Evolutionary conservation across 352 stramenopile species (phyloP).

Genomic region (Globisporangium sylvaticum): DNA sequence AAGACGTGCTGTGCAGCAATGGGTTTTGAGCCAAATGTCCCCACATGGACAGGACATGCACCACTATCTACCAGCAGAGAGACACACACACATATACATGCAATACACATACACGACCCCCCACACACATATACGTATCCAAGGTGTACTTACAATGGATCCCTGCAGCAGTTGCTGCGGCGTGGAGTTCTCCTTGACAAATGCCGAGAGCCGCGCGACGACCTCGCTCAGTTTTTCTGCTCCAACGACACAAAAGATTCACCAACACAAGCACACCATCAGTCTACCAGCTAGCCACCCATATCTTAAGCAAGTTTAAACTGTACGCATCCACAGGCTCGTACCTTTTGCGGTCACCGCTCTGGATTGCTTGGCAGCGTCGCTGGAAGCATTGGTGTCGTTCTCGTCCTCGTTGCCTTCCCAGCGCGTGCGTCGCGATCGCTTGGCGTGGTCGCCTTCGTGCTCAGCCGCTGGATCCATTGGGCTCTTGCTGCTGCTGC

Average conservation of each 20-base stretch:
- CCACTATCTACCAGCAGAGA: neutral
- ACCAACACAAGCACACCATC: neutral
- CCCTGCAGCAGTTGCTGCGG: constrained; percentile 27
- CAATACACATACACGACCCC: neutral
- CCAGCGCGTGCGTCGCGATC: constrained; percentile 17
- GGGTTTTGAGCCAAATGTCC: neutral
- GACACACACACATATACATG: neutral
- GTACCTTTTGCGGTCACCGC: constrained; percentile 13
- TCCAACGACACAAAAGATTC: neutral
- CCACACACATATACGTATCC: neutral
- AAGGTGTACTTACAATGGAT: constrained; percentile 5
- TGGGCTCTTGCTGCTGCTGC: neutral
- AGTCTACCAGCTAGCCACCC: neutral
- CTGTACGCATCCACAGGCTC: no score
- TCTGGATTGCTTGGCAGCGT: neutral
- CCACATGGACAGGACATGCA: neutral
- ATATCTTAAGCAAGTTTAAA: no score
- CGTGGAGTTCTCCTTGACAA: constrained; percentile 62
- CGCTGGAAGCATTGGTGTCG: neutral
- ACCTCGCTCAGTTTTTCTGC: constrained; percentile 42
- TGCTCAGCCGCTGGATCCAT: neutral
- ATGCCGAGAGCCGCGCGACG: constrained; percentile 53
- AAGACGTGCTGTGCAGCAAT: neutral
- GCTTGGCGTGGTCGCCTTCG: constrained; percentile 6
- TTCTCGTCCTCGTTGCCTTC: constrained; percentile 9